Evolutionary conservation across 225 moss, liverwort and hornwort genomes (phyloP), one percentile per base, ranked within the genome.

Genomic region (Polytrichum formosum): DNA sequence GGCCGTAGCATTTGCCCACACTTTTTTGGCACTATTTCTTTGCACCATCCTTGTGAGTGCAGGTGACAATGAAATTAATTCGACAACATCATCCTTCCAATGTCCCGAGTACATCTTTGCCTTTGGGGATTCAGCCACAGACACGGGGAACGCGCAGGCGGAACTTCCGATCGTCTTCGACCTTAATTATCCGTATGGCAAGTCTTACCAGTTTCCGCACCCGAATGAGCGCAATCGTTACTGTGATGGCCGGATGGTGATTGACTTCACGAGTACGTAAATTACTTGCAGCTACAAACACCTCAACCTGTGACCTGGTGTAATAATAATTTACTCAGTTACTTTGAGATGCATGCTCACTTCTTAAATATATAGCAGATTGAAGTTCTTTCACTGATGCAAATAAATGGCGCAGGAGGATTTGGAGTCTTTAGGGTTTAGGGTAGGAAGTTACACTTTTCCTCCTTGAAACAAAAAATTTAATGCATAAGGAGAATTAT

Each of bases 71-170:
- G 46, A 4, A 46, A 13, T 46, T 16, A 46, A 46, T 46, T 46
- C 46, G 4, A 16, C 46, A 7, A 13, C 46, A 30, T 55, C 7
- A 17, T 29, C 35, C 21, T 84, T 81, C 46, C 72, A 58, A 2
- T 84, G 81, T 19, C 84, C 81, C 26, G 0, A 54, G 0, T 78
- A 67, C 25, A 67, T 84, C 53, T 84, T 70, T 54, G n/a, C 26
- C 0, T 78, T 81, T 28, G 81, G 84, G 18, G 75, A 84, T 21
- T 84, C 84, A 28, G 75, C 74, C 55, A 23, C 75, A 1, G 84
- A 84, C 37, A 69, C 78, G 1, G 81, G 84, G 63, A 84, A 84
- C 30, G 73, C 84, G 5, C 78, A 84, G 0, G 81, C 75, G 17
- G 78, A 81, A 29, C 0, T 1, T 6, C 7, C 70, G 4, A 0